Conservation (phyloP, 140 eudicot species). For the Cichorium intybus region DNA sequence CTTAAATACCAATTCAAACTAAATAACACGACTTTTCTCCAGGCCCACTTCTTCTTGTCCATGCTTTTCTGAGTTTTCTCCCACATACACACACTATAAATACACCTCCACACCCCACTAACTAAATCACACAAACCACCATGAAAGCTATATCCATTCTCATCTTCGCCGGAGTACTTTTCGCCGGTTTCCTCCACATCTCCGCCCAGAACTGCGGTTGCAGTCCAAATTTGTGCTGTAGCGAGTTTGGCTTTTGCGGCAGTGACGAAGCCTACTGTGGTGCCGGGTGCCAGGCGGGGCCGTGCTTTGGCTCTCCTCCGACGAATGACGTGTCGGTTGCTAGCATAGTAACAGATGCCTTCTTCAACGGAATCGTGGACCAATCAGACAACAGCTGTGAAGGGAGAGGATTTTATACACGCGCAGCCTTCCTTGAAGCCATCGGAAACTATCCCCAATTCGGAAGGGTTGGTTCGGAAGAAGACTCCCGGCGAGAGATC, state of each 20-base stretch:
- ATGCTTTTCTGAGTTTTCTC: too few relatives aligned
- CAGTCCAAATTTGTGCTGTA: slow-evolving; percentile 39
- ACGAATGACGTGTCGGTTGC: slow-evolving; percentile 22
- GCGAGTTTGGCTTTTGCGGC: slow-evolving; percentile 54
- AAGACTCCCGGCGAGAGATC: slow-evolving; percentile 41
- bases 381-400: slow-evolving; percentile 26
- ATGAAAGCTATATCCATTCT: slow-evolving; percentile 8
- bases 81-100: too few relatives aligned
- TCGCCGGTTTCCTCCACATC: background rate
- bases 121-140: slow-evolving; percentile 2
- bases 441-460: slow-evolving; percentile 25
- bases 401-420: slow-evolving; percentile 45
- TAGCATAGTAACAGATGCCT: slow-evolving; percentile 16
- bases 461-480: slow-evolving; percentile 40
- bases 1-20: too few relatives aligned
- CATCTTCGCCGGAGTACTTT: background rate
- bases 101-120: too few relatives aligned
- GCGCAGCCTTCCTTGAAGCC: slow-evolving; percentile 36
- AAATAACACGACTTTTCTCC: too few relatives aligned
- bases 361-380: slow-evolving; percentile 34
- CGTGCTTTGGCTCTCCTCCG: slow-evolving; percentile 26
- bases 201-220: slow-evolving; percentile 43
- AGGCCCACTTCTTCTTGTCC: too few relatives aligned
- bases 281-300: slow-evolving; percentile 44
- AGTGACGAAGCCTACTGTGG: slow-evolving; percentile 40